These are phyloP conservation scores for Coemansia sp. DNA, from an alignment of 192 early-diverging fungal species.

Conservation along the genomic window DNA sequence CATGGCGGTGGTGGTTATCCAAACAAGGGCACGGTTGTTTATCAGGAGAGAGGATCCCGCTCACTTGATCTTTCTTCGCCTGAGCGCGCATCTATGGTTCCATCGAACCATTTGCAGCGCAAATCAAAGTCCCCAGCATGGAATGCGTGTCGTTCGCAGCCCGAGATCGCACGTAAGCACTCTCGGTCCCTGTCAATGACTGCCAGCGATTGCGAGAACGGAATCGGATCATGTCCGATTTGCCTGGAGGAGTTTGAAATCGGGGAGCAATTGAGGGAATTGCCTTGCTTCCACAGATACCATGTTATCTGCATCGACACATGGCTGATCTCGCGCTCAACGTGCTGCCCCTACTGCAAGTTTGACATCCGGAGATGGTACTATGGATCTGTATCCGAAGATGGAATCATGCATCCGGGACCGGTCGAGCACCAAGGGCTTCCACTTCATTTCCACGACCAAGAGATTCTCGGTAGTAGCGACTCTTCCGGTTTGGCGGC, in stretches of 20 bases:
- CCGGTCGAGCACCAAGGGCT: slow-evolving; percentile 1
- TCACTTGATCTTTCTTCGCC: slow-evolving; percentile 28
- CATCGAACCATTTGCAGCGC: neutral
- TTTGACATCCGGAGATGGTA: slow-evolving; percentile 51
- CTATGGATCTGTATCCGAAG: slow-evolving; percentile 39
- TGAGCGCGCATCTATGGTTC: neutral
- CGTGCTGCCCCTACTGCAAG: slow-evolving; percentile 56
- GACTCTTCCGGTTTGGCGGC: neutral
- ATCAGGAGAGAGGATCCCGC: slow-evolving; percentile 26
- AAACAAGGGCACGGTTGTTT: slow-evolving; percentile 20
- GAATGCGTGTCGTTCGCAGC: slow-evolving; percentile 29
- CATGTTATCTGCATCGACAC: slow-evolving; percentile 68
- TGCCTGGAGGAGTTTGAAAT: slow-evolving; percentile 67
- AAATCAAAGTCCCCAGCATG: slow-evolving; percentile 13
- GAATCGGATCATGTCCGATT: slow-evolving; percentile 61
- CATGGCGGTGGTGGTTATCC: neutral
- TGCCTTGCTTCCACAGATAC: slow-evolving; percentile 66
- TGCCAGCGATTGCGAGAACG: slow-evolving; percentile 18
- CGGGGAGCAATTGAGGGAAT: slow-evolving; percentile 64
- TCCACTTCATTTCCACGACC: slow-evolving; percentile 18
- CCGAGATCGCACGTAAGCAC: slow-evolving; percentile 27
- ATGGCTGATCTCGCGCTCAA: slow-evolving; percentile 57
- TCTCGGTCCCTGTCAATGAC: slow-evolving; percentile 17
- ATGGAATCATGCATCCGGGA: slow-evolving; percentile 11
- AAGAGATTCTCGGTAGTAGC: neutral